These are phyloP conservation scores for Paramecium sexaurelia DNA, from an alignment of 73 alveolate genomes.

Conservation along the genomic window DNA sequence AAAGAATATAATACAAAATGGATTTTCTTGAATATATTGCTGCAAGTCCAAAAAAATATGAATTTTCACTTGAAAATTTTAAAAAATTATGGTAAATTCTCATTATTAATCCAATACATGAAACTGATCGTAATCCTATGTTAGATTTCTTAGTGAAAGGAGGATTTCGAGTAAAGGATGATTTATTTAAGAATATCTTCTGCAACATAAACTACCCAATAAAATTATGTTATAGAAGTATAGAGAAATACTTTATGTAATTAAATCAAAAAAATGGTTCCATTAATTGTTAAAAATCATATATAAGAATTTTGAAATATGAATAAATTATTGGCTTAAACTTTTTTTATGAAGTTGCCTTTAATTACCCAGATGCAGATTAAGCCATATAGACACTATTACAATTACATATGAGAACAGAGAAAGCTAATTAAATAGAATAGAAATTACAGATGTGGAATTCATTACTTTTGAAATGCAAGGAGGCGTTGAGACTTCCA, in stretches of 20 bases:
- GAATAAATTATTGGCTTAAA: constrained; percentile 20
- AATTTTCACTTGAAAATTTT: constrained; percentile 33
- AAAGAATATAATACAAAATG: constrained; percentile 11
- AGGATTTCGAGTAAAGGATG: neutral
- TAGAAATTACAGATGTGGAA: constrained; percentile 36
- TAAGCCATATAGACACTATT: constrained; percentile 12
- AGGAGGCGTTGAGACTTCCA: neutral
- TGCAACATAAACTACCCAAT: constrained; percentile 35
- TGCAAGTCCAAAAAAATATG: constrained; percentile 28
- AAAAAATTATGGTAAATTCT: constrained; percentile 28
- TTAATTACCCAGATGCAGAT: neutral
- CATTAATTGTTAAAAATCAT: neutral
- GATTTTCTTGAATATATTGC: constrained; percentile 49
- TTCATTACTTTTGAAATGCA: neutral
- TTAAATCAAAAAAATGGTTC: constrained; percentile 13
- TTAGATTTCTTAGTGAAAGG: constrained; percentile 27
- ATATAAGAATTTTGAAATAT: neutral
- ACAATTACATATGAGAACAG: constrained; percentile 39
- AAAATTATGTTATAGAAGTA: neutral
- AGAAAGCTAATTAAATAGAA: constrained; percentile 18
- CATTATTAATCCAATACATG: constrained; percentile 12
- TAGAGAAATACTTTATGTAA: neutral
- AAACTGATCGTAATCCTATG: constrained; percentile 16
- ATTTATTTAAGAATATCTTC: constrained; percentile 6
- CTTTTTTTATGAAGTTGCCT: constrained; percentile 28